Evolutionary conservation across 2,329 filamentous ascomycete genomes (phyloP).

Genomic region (Alternaria gansuensis): DNA sequence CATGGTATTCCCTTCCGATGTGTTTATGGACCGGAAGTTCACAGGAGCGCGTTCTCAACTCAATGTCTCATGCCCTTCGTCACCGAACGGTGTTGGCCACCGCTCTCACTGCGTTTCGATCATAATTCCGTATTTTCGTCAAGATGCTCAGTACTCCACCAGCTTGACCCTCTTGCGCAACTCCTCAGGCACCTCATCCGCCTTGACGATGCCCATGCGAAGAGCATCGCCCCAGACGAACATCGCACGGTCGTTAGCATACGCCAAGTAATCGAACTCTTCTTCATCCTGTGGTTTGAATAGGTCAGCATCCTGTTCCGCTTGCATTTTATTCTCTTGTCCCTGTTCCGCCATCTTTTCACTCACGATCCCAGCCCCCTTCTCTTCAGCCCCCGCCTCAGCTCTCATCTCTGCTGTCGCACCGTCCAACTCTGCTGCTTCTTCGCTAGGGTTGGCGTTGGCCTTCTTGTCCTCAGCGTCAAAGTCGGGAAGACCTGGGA

Average conservation of each 20-base stretch:
- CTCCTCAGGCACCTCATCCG: slow-evolving; percentile 78
- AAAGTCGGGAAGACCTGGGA: slow-evolving; percentile 72
- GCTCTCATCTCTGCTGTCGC: slow-evolving; percentile 35
- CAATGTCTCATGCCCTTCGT: not conserved
- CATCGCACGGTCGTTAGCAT: slow-evolving; percentile 87
- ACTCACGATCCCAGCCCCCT: slow-evolving; percentile 40
- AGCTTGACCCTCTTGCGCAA: slow-evolving; percentile 72
- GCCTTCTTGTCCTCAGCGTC: slow-evolving; percentile 37
- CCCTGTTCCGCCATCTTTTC: slow-evolving; percentile 35
- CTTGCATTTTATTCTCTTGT: slow-evolving; percentile 34
- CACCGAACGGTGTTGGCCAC: no score
- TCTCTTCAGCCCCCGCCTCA: slow-evolving; percentile 30
- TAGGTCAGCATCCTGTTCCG: slow-evolving; percentile 40
- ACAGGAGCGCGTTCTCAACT: not conserved
- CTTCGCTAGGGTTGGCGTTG: slow-evolving; percentile 22
- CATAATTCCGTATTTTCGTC: not conserved
- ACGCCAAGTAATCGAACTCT: slow-evolving; percentile 91
- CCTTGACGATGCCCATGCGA: slow-evolving; percentile 74
- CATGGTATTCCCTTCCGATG: not conserved
- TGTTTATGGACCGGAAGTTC: not conserved
- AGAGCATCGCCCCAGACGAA: slow-evolving; percentile 96
- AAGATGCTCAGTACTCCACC: slow-evolving; percentile 65
- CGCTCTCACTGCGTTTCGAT: not conserved
- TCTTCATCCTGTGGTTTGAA: slow-evolving; percentile 65
- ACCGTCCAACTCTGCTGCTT: slow-evolving; percentile 41